Evolutionary conservation across 1,284 basidiomycete species (phyloP), one percentile per base, ranked within the genome.

Genomic region (Phenoliferia sp.): DNA sequence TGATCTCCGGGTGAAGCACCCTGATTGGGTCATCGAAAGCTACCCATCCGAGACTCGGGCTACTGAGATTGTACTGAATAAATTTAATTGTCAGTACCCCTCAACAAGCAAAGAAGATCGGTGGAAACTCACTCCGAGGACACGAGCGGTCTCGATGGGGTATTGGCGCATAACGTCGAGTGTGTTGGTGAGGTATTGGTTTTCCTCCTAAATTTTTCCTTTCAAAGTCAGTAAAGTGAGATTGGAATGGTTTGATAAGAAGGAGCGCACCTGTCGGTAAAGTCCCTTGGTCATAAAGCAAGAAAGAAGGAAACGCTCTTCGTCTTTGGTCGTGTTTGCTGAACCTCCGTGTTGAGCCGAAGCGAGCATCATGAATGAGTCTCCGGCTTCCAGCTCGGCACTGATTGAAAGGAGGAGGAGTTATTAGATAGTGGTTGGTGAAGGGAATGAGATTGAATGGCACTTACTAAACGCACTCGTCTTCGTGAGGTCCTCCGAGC

Each of bases 231-330:
- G 55, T 10, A 52, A 52, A 7, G 48, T n/a, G 48, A 9, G 48
- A 52, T 52, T 9, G 48, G 48, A 7, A 52, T 52, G 22, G 39
- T 44, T 22, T 44, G 12, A 22, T 12, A 22, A 44, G 39, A 44
- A 44, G 22, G 39, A 44, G 22, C 39, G 9, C 17, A 9, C 48
- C 48, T 52, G 48, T 19, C 48, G 48, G 17, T 52, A 5, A 5
- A 52, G 48, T 17, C 57, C 57, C 57, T 59, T 59, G 32, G 32
- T 35, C 31, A 35, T 59, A 34, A 59, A 59, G 57, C 57, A 59
- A 19, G 19, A 22, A n/a, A 59, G 33, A 15, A 59, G 32, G 9
- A 59, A n/a, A 26, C 57, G 57, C 57, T 59, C 57, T 34, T 59
- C 32, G 57, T 59, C 57, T 12, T 32, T 7, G 4, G 57, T 59